These are phyloP conservation scores for Datura wrightii DNA, from an alignment of 257 asterid genomes.

Conservation along the genomic window DNA sequence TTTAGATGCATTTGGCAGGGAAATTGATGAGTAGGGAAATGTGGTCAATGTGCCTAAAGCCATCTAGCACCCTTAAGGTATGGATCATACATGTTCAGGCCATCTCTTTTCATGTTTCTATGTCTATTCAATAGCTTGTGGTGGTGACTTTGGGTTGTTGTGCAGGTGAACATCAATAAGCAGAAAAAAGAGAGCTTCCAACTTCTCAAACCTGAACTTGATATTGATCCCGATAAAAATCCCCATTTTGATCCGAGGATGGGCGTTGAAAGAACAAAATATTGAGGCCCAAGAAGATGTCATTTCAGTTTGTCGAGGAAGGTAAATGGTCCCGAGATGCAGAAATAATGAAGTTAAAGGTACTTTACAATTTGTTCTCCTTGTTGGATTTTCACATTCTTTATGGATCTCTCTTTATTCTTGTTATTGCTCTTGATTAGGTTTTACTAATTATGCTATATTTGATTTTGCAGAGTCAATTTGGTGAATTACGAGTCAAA, in stretches of 20 bases:
- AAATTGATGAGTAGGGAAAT: slow-evolving; percentile 92
- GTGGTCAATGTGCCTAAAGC: slow-evolving; percentile 79
- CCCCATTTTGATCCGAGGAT: slow-evolving; percentile 87
- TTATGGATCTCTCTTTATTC: slow-evolving; percentile 19
- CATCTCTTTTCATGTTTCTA: not conserved
- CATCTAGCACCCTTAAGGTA: slow-evolving; percentile 95
- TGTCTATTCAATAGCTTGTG: not conserved
- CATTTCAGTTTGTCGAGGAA: slow-evolving; percentile 94
- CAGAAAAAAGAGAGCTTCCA: slow-evolving; percentile 95
- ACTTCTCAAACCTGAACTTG: slow-evolving; percentile 94
- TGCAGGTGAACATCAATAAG: slow-evolving; percentile 93
- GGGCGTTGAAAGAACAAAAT: slow-evolving; percentile 89
- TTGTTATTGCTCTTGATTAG: slow-evolving; percentile 29
- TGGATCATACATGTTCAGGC: not conserved
- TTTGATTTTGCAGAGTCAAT: slow-evolving; percentile 65
- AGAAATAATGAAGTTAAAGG: slow-evolving; percentile 82
- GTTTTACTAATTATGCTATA: slow-evolving; percentile 21
- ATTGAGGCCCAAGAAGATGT: slow-evolving; percentile 85
- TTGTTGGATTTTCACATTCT: not conserved
- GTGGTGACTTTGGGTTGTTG: slow-evolving; percentile 11
- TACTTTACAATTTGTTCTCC: slow-evolving; percentile 27
- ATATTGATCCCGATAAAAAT: slow-evolving; percentile 84
- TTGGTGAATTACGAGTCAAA: slow-evolving; percentile 95
- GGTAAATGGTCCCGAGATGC: slow-evolving; percentile 99
- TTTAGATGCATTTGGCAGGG: slow-evolving; percentile 95